Evolutionary conservation across 2,329 filamentous ascomycete species (phyloP).

Genomic region (Penicillium paneum): DNA sequence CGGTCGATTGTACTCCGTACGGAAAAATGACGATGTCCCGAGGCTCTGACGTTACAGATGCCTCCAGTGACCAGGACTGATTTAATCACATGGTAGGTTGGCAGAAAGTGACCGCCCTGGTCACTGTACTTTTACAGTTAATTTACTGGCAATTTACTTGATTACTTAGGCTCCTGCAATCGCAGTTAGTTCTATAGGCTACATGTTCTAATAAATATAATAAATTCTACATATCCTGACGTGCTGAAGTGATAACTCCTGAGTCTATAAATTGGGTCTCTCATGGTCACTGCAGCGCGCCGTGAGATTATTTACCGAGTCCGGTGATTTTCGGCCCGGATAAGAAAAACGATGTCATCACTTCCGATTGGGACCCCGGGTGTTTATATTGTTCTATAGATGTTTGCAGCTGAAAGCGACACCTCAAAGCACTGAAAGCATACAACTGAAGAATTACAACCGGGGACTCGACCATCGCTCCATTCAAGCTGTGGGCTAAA

Average conservation of each 20-base stretch:
- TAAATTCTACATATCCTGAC: neutral
- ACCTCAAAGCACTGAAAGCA: neutral
- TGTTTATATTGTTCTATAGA: neutral
- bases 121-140: neutral
- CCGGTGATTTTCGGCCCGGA: constrained; percentile 26
- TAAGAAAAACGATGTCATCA: constrained; percentile 3
- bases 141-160: neutral
- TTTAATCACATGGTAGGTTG: neutral
- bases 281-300: neutral
- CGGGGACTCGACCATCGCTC: neutral
- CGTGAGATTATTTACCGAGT: constrained; percentile 7
- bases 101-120: neutral
- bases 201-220: fast-evolving
- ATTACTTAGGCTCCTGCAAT: no score
- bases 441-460: neutral
- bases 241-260: neutral
- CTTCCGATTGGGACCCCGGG: neutral
- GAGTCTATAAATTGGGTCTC: neutral
- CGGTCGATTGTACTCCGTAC: neutral
- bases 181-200: fast-evolving
- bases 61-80: neutral
- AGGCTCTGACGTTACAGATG: neutral
- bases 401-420: neutral
- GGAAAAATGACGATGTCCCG: constrained; percentile 15
- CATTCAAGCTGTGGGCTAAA: neutral